Conservation (phyloP, 352 stramenopile genomes). For the Blastocystis sp. region DNA sequence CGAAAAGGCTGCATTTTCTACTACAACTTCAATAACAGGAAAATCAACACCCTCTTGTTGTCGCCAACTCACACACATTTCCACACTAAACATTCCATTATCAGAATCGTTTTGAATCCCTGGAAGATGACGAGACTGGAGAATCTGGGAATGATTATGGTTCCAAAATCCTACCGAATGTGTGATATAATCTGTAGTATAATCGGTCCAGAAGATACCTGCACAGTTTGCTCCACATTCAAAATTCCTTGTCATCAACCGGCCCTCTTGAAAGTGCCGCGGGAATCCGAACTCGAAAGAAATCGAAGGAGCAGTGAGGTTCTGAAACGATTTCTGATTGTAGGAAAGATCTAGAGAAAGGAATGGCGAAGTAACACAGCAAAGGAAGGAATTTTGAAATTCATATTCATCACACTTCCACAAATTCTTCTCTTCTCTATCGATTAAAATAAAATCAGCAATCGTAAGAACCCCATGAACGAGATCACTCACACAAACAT, state of each 20-base stretch:
- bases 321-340: conserved; percentile 26
- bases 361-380: background rate
- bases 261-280: background rate
- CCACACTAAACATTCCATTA: background rate
- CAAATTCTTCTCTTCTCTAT: background rate
- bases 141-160: background rate
- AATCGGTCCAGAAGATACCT: conserved; percentile 37
- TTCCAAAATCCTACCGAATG: background rate
- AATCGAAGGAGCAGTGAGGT: background rate
- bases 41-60: background rate
- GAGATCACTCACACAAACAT: background rate
- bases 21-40: conserved; percentile 6
- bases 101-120: background rate
- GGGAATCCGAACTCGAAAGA: conserved; percentile 36
- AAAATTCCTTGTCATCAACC: background rate
- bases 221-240: background rate
- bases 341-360: background rate
- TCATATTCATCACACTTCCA: background rate
- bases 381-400: background rate
- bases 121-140: background rate
- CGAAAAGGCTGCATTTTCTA: background rate
- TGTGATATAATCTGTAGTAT: background rate
- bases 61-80: conserved; percentile 12
- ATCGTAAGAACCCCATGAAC: background rate
- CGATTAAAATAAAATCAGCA: background rate